Conservation (phyloP, 371 early-diverging fungal species). For the Actinomortierella ambigua region DNA sequence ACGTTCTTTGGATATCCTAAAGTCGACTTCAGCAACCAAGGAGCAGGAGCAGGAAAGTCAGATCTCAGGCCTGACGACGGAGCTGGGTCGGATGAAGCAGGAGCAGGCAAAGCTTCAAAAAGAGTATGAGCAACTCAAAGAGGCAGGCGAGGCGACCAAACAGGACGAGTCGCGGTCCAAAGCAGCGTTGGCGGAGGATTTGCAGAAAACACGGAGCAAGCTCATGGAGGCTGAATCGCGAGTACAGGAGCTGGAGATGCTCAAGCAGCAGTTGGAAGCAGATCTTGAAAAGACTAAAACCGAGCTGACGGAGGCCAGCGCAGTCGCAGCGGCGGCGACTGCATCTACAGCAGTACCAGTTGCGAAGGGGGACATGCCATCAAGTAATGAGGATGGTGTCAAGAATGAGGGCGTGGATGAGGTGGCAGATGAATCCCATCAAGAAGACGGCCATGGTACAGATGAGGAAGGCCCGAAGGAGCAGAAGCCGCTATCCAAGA, state of each 20-base stretch:
- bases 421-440: not conserved
- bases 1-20: conserved; percentile 12
- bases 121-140: conserved; percentile 27
- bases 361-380: not conserved
- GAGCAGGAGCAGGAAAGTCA: conserved; percentile 9
- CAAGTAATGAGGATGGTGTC: not conserved
- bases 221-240: conserved; percentile 12
- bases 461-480: conserved; percentile 16
- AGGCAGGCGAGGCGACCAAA: conserved; percentile 30
- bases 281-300: conserved; percentile 4
- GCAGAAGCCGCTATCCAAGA: conserved; percentile 31
- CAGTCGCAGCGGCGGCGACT: conserved; percentile 7
- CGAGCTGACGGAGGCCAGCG: conserved; percentile 6
- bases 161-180: conserved; percentile 35
- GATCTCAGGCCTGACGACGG: conserved; percentile 19
- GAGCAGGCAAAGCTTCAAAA: conserved; percentile 18
- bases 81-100: conserved; percentile 11
- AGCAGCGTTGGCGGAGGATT: conserved; percentile 16
- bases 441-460: conserved; percentile 5
- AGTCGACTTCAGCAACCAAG: conserved; percentile 6
- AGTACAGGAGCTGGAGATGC: conserved; percentile 16
- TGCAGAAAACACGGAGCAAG: conserved; percentile 11
- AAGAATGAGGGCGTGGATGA: not conserved
- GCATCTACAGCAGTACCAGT: conserved; percentile 1
- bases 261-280: conserved; percentile 17